Percentiles rank a stretch among this genome's conserved stretches.
Conservation (phyloP, 495 filamentous ascomycete genomes). For the Tuber umbilicatum region DNA sequence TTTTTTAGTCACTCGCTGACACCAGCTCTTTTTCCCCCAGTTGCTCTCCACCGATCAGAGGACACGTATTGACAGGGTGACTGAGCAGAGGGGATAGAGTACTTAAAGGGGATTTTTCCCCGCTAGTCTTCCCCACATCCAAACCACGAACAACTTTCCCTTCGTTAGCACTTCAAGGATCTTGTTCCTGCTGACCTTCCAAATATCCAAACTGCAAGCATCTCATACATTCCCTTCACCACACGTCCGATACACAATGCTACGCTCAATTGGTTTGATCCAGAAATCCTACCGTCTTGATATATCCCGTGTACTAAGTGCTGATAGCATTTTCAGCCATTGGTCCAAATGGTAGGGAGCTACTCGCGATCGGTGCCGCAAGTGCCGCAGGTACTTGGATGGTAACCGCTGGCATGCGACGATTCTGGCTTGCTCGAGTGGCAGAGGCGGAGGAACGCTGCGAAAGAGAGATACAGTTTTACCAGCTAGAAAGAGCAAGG, state of each 20-base stretch:
- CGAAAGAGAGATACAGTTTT: too few relatives aligned
- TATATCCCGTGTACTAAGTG: background rate
- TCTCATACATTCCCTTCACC: background rate
- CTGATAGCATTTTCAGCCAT: background rate
- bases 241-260: background rate
- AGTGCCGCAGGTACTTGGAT: background rate
- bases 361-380: background rate
- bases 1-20: too few relatives aligned
- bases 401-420: background rate
- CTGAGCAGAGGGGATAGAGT: too few relatives aligned
- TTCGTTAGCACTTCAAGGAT: background rate
- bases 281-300: background rate
- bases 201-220: background rate
- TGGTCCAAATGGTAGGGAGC: background rate
- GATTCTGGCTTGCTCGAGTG: background rate
- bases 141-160: conserved; percentile 31
- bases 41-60: too few relatives aligned
- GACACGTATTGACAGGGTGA: too few relatives aligned
- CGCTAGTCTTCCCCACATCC: too few relatives aligned
- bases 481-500: too few relatives aligned
- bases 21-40: too few relatives aligned
- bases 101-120: too few relatives aligned
- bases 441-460: too few relatives aligned
- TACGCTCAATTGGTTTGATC: background rate
- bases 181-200: background rate